These are phyloP conservation scores for Candida ortonii DNA, from an alignment of 805 yeast genomes.

Conservation along the genomic window DNA sequence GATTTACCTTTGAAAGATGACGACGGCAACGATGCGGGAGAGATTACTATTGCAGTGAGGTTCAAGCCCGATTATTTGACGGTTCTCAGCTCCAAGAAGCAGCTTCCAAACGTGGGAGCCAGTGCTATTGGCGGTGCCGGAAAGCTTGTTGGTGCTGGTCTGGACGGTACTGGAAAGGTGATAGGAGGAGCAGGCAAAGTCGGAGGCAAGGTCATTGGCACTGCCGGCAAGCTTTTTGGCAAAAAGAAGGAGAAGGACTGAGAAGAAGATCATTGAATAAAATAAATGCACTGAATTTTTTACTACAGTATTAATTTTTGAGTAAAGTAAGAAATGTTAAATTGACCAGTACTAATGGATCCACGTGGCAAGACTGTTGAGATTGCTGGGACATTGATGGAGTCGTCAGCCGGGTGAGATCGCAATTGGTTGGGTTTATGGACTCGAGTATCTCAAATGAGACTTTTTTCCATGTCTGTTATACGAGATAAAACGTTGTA, in stretches of 20 bases:
- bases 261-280: too few relatives aligned
- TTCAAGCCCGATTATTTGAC: constrained; percentile 71
- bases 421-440: too few relatives aligned
- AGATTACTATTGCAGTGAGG: constrained; percentile 51
- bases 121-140: constrained; percentile 46
- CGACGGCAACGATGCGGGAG: constrained; percentile 60
- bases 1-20: constrained; percentile 51
- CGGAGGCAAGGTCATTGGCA: constrained; percentile 51
- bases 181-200: constrained; percentile 51
- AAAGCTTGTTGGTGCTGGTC: constrained; percentile 41
- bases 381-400: too few relatives aligned
- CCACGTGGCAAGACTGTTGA: too few relatives aligned
- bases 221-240: constrained; percentile 38
- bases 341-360: too few relatives aligned
- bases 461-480: too few relatives aligned
- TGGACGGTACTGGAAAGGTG: constrained; percentile 40
- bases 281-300: too few relatives aligned
- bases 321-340: too few relatives aligned
- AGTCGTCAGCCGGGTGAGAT: too few relatives aligned
- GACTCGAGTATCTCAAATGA: too few relatives aligned
- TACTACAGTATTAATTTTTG: too few relatives aligned
- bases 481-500: too few relatives aligned
- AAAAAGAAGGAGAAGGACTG: constrained; percentile 21
- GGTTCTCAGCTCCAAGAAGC: constrained; percentile 38
- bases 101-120: constrained; percentile 36